Evolutionary conservation across 345 rosid genomes (phyloP).

Genomic region (Sapria himalayana): DNA sequence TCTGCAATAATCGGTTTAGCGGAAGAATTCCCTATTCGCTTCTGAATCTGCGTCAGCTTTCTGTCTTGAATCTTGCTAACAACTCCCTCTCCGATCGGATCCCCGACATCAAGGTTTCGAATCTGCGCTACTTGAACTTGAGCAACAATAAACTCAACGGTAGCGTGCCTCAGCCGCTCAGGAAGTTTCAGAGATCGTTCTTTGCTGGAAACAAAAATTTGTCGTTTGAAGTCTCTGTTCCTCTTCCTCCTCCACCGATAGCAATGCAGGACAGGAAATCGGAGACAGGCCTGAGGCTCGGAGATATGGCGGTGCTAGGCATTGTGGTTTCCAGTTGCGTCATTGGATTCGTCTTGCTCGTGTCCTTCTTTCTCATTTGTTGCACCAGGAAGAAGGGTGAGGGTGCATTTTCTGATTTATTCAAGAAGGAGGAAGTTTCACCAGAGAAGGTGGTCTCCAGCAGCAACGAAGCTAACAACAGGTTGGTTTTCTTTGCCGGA

Average conservation of each 20-base stretch:
- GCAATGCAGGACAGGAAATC: constrained; percentile 10
- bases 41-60: constrained; percentile 38
- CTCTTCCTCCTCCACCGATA: constrained; percentile 15
- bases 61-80: constrained; percentile 52
- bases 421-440: constrained; percentile 58
- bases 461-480: constrained; percentile 61
- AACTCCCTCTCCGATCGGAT: constrained; percentile 64
- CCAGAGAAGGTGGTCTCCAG: constrained; percentile 64
- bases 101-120: constrained; percentile 38
- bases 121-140: constrained; percentile 32
- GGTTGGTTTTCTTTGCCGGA: constrained; percentile 84
- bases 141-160: constrained; percentile 50
- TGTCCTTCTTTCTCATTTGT: constrained; percentile 28
- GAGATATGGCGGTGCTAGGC: constrained; percentile 31
- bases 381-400: constrained; percentile 27
- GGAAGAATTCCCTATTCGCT: constrained; percentile 48
- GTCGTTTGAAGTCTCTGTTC: constrained; percentile 14
- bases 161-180: constrained; percentile 34
- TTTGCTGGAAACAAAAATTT: constrained; percentile 59
- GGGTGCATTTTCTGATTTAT: constrained; percentile 21
- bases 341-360: constrained; percentile 23
- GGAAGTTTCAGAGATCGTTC: constrained; percentile 30
- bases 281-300: constrained; percentile 15
- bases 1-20: constrained; percentile 51
- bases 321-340: constrained; percentile 26